Evolutionary conservation across 2,329 filamentous ascomycete species (phyloP), one percentile per base, ranked within the genome.

Genomic region (Biscogniauxia mediterranea): DNA sequence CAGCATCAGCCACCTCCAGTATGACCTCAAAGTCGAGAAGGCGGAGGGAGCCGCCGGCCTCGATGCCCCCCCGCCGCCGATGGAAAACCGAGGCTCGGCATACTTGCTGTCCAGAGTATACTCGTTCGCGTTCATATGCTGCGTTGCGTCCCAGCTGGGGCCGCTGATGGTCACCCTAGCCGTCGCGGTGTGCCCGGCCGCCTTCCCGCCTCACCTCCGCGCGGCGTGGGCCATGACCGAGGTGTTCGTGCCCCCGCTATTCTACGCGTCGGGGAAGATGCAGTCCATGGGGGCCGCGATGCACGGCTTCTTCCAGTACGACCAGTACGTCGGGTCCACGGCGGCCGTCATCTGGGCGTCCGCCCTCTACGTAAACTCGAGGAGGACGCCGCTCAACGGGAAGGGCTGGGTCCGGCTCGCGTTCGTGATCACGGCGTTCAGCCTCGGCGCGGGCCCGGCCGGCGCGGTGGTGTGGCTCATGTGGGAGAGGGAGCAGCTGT

Each of bases 221-320:
- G 62, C 59, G 26, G 54, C 56, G 8, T 62, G 59, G 62, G 60
- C 62, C 15, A 20, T 66, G 7, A 52, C 38, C 28, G 61, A 66
- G 8, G 61, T 66, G 9, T 66, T 66, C 46, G 25, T 59, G 51
- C 64, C 64, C 19, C 60, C 61, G 2, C 61, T 62, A 1, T 66
- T 66, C 50, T 66, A 59, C 57, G 61, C 64, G 11, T 61, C 58
- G 2, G 51, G 59, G 58, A 53, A 61, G 46, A 64, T 66, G 58
- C 46, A 56, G 19, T 64, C 64, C 2, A 66, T 66, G 64, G 61
- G 54, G 21, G 55, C 52, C 11, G 64, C 62, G 9, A 66, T 66
- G 64, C 64, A 66, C 17, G 60, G 61, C 28, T 66, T 66, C 60
- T 64, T 66, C 52, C 55, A 62, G 9, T 66, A 66, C 53, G 64